Evolutionary conservation across 2,329 filamentous ascomycete species (phyloP), one percentile per base, ranked within the genome.

Genomic region (Atkinsonella texensis): DNA sequence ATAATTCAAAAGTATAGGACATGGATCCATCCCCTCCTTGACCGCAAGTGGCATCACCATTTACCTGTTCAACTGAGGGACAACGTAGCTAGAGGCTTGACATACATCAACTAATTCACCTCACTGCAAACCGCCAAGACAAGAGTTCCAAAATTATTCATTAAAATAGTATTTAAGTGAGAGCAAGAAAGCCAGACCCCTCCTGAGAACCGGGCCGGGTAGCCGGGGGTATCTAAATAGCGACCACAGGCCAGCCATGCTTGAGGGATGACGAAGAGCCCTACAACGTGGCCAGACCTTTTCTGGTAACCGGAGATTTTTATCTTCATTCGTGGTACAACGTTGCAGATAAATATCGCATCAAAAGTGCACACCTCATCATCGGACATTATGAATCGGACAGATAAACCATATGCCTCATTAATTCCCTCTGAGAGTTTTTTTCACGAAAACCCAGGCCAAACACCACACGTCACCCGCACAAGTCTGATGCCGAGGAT

Each of bases 361-460:
- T 57, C 55, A 58, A 48, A 56, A 56, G 58, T 60, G 57, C 38
- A 41, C 55, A 63, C 58, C 59, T 60, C 59, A 57, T 59, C 55
- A 60, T 60, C 62, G 58, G 45, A 60, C 63, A 64, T 65, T 63
- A 63, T 63, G 50, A 63, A 66, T 52, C 58, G 64, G 55, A 60
- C 57, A 61, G 54, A 64, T 63, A 64, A 64, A 58, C 60, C 64
- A 63, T 62, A 59, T 65, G 62, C 58, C 56, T 64, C 62, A 61
- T 65, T 60, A 63, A 62, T 54, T 61, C 60, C 61, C 58, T 56
- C 23, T n/a, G 49, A 20, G n/a, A 46, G 38, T 58, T 23, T 23
- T 58, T 57, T 58, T 59, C 56, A 57, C 55, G 55, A 58, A 57
- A 53, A 60, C 50, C 59, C 56, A 60, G 62, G 57, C 56, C 56